These are phyloP conservation scores for Cytospora mali DNA, from an alignment of 2,329 filamentous ascomycete species.

Conservation along the genomic window DNA sequence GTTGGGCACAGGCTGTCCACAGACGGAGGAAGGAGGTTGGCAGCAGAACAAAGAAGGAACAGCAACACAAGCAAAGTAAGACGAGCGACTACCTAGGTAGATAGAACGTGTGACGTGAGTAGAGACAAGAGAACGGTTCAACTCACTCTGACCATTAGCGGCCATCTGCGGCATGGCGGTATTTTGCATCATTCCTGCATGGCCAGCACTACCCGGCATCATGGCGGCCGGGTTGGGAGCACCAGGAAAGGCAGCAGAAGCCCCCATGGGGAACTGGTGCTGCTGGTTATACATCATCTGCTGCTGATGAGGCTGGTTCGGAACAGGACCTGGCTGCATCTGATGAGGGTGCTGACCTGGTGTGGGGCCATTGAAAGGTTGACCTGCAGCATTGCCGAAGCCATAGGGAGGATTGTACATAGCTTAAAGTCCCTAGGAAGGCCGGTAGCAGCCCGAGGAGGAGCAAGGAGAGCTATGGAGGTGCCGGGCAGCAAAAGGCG, in stretches of 20 bases:
- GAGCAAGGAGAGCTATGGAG: constrained; percentile 17
- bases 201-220: constrained; percentile 57
- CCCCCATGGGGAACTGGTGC: constrained; percentile 60
- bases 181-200: constrained; percentile 66
- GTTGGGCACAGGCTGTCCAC: constrained; percentile 1
- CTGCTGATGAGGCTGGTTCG: constrained; percentile 48
- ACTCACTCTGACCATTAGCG: constrained; percentile 63
- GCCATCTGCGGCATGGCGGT: constrained; percentile 61
- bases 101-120: constrained; percentile 23
- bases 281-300: constrained; percentile 66
- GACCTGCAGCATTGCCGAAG: constrained; percentile 55
- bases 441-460: constrained; percentile 19
- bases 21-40: not conserved
- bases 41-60: constrained; percentile 26
- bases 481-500: constrained; percentile 20
- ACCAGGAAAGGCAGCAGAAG: constrained; percentile 53
- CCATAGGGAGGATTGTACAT: constrained; percentile 61
- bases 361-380: constrained; percentile 55
- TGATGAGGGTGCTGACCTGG: constrained; percentile 50
- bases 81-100: constrained; percentile 14
- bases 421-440: constrained; percentile 35
- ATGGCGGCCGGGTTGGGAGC: constrained; percentile 50
- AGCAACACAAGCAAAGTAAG: constrained; percentile 19
- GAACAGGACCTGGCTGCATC: constrained; percentile 48
- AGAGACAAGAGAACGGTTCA: constrained; percentile 34